These are phyloP conservation scores for Oenanthe javanica DNA, from an alignment of 140 eudicot species.

Conservation along the genomic window DNA sequence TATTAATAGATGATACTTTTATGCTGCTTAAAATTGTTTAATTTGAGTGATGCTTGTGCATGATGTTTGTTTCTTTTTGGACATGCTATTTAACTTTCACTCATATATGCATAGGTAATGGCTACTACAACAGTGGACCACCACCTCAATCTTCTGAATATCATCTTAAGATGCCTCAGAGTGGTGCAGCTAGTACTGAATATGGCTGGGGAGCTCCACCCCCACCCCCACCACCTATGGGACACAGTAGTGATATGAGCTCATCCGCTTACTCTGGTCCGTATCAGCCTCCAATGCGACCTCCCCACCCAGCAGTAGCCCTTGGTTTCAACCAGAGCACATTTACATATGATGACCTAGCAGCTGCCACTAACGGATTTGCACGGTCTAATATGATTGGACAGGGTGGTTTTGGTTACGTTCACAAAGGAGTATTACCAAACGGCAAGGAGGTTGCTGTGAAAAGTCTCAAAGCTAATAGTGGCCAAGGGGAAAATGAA, in stretches of 20 bases:
- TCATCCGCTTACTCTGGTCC: conserved; percentile 54
- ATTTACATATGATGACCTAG: conserved; percentile 57
- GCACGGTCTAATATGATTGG: conserved; percentile 37
- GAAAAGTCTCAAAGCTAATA: conserved; percentile 55
- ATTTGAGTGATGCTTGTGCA: neutral
- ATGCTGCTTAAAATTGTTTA: neutral
- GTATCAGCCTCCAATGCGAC: conserved; percentile 36
- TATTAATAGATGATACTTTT: neutral
- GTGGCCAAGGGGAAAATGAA: conserved; percentile 70
- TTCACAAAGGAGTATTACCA: conserved; percentile 55
- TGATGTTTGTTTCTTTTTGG: neutral
- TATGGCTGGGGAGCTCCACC: conserved; percentile 59
- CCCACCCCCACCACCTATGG: conserved; percentile 53
- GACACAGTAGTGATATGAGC: conserved; percentile 39
- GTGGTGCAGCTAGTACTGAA: conserved; percentile 37
- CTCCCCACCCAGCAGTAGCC: conserved; percentile 55
- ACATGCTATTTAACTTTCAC: neutral
- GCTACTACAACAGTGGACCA: conserved; percentile 20
- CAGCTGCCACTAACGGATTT: conserved; percentile 46
- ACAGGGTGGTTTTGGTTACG: conserved; percentile 66
- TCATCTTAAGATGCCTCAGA: conserved; percentile 41
- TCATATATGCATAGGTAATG: conserved; percentile 23
- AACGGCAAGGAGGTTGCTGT: conserved; percentile 60
- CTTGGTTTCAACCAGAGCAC: conserved; percentile 56
- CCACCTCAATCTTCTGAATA: conserved; percentile 25